A percentile compares a stretch with the other conserved stretches of the same genome.
These are phyloP conservation scores for Nidula niveotomentosa DNA, from an alignment of 1,284 basidiomycete genomes.

Conservation along the genomic window DNA sequence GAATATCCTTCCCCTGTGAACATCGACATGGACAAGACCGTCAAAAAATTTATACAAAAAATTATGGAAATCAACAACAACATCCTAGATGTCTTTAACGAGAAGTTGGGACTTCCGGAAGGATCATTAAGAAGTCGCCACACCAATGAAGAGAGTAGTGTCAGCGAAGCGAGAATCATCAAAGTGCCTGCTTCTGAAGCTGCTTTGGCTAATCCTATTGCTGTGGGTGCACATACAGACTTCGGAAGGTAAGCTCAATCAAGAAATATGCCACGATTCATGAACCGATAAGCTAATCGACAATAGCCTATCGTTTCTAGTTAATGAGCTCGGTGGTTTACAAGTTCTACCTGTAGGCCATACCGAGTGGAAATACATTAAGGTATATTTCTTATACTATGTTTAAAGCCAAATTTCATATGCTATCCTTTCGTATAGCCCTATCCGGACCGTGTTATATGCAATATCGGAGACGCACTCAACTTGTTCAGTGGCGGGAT, in stretches of 20 bases:
- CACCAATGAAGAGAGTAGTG: constrained; percentile 35
- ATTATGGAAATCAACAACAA: constrained; percentile 44
- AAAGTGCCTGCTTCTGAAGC: constrained; percentile 28
- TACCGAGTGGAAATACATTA: constrained; percentile 56
- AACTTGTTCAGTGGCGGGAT: constrained; percentile 55
- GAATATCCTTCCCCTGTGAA: constrained; percentile 47
- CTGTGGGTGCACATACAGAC: constrained; percentile 45
- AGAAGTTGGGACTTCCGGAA: constrained; percentile 44
- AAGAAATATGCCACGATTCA: neutral
- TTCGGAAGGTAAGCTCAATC: constrained; percentile 30
- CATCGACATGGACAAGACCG: constrained; percentile 35
- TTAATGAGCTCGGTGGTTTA: constrained; percentile 60
- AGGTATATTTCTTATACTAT: constrained; percentile 25
- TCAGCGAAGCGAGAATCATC: constrained; percentile 53
- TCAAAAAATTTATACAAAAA: constrained; percentile 46
- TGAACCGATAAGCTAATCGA: neutral
- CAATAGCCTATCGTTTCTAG: constrained; percentile 39
- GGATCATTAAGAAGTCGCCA: constrained; percentile 45
- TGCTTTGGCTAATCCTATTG: constrained; percentile 21
- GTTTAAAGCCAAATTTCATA: neutral
- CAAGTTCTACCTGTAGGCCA: constrained; percentile 55
- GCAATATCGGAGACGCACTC: constrained; percentile 61
- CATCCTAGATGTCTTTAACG: constrained; percentile 48
- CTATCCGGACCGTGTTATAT: constrained; percentile 49
- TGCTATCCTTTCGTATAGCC: constrained; percentile 26